Evolutionary conservation across 78 protist species (phyloP).

Genomic region (Planoprotostelium fungivorum): DNA sequence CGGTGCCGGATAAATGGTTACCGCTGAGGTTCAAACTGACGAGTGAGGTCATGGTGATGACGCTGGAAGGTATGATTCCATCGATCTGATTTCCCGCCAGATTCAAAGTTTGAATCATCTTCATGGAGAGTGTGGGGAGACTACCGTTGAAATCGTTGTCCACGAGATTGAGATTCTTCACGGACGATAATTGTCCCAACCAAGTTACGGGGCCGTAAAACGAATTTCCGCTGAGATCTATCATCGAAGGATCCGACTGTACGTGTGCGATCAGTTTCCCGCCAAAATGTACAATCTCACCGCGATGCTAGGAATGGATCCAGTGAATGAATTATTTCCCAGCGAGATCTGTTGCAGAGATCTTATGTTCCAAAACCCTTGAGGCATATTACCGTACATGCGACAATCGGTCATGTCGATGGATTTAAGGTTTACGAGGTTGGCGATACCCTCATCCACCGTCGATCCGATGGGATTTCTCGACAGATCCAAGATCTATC

Average conservation of each 20-base stretch:
- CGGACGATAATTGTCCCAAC: not conserved
- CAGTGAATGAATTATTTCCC: not conserved
- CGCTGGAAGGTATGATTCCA: not conserved
- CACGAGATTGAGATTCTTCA: too few species aligned
- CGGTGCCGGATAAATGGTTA: too few species aligned
- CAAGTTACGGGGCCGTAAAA: not conserved
- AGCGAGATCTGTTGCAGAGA: not conserved
- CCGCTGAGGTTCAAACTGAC: not conserved
- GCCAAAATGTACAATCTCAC: not conserved
- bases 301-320: not conserved
- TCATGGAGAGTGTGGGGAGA: too few species aligned
- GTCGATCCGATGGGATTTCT: not conserved
- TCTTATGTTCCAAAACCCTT: not conserved
- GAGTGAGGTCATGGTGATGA: not conserved
- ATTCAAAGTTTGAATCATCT: not conserved
- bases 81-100: not conserved
- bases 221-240: not conserved
- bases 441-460: not conserved
- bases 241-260: not conserved
- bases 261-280: not conserved
- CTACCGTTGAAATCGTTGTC: too few species aligned
- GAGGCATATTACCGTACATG: not conserved
- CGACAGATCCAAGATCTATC: not conserved
- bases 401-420: not conserved
- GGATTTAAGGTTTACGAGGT: not conserved